Percentiles rank a stretch among this genome's conserved stretches.
Conservation (phyloP, 208 protist species). For the Wallacemonas sp. region DNA sequence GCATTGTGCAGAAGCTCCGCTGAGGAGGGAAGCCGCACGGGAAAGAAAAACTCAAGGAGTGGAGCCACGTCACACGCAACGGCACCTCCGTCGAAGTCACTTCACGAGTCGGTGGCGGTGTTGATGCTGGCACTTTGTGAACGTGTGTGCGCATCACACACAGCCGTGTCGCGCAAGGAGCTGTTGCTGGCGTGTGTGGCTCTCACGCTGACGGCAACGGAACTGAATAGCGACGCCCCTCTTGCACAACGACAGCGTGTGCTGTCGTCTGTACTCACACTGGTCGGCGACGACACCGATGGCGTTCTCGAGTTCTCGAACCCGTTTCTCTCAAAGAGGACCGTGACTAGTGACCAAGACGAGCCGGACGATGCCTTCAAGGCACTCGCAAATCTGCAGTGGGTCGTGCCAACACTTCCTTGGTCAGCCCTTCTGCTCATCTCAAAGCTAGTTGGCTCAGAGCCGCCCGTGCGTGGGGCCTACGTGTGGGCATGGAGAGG, state of each 20-base stretch:
- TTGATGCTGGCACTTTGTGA: background rate
- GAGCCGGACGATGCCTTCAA: conserved; percentile 33
- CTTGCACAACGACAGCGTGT: background rate
- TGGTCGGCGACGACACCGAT: background rate
- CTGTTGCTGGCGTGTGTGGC: conserved; percentile 23
- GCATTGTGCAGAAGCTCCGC: too few species aligned
- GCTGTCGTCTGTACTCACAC: background rate
- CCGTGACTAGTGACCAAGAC: conserved; percentile 16
- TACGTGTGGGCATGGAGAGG: conserved; percentile 79
- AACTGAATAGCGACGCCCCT: background rate
- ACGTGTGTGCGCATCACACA: conserved; percentile 9
- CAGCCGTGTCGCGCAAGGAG: conserved; percentile 15
- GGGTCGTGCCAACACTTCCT: conserved; percentile 54
- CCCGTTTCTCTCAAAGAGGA: conserved; percentile 20
- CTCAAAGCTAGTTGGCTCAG: conserved; percentile 39
- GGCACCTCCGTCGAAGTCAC: too few species aligned
- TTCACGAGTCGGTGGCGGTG: too few species aligned
- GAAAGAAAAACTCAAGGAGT: too few species aligned
- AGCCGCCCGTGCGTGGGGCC: conserved; percentile 32
- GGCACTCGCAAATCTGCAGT: conserved; percentile 65
- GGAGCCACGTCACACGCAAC: too few species aligned
- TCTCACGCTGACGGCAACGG: background rate
- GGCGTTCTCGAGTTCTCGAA: conserved; percentile 22
- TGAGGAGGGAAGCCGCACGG: too few species aligned
- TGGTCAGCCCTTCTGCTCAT: conserved; percentile 70